Evolutionary conservation across 768 basidiomycete species (phyloP), one percentile per base, ranked within the genome.

Genomic region (Tubosaeta brunneosetosa): DNA sequence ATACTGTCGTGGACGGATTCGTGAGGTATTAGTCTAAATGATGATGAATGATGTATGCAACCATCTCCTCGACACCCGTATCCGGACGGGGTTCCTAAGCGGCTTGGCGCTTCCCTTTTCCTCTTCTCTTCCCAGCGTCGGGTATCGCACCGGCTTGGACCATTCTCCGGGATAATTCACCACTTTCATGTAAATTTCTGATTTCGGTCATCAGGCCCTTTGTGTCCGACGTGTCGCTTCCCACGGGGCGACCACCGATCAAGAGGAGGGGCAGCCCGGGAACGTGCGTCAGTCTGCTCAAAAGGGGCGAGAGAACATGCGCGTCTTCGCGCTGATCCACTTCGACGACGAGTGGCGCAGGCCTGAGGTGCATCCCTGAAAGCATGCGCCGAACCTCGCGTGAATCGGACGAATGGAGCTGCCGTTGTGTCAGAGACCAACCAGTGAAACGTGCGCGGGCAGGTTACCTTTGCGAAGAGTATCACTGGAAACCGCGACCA

Each of bases 401-500:
- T 3, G 85, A 84, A 25, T 74, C 63, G 0, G 84, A 74, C 1
- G 86, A 88, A 66, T 82, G 83, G 19, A 76, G 63, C 88, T 88
- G 32, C 6, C 8, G 22, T 36, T 31, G 31, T 7, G 46, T 13
- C 27, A 37, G 6, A 26, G 49, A 33, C 27, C 1, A 3, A 9
- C 29, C 5, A 6, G n/a, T 19, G 32, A 32, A 42, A 42, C 25
- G 55, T 61, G 53, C 40, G 53, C 60, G 22, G 67, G 29, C 22
- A 22, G 19, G 43, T 11, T 60, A 82, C 89, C 77, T 88, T 87
- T 38, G 84, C 77, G 61, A 86, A 90, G 14, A 91, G 70, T 53
- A 91, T 79, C 34, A 91, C 82, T 0, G 90, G 90, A 59, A 87
- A 83, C 34, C 79, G 76, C 4, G 75, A 59, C 90, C 90, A 91